Percentiles rank a stretch among this genome's conserved stretches.
phyloP scores from a whole-genome alignment of 257 asterid genomes.

The Datura wrightii region DNA sequence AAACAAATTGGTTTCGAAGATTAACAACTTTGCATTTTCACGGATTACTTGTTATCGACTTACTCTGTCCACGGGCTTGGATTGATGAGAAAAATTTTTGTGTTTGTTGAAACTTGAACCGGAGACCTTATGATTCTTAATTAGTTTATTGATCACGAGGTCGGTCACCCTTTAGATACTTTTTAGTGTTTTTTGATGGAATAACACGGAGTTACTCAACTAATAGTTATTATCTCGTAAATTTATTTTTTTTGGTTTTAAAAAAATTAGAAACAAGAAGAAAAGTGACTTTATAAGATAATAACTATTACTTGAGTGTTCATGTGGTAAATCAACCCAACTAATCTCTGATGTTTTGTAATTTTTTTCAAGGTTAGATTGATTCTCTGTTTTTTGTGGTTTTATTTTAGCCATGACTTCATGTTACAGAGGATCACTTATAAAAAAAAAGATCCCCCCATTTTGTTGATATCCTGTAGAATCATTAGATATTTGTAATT shows the following conservation, averaged over 20 bases:
- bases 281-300: too few relatives aligned
- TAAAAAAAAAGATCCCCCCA: too few relatives aligned
- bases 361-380: background rate
- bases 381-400: background rate
- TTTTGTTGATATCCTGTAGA: background rate
- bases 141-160: background rate
- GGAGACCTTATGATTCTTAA: background rate
- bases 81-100: background rate
- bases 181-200: background rate
- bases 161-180: background rate
- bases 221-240: too few relatives aligned
- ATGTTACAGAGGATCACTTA: background rate
- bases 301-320: too few relatives aligned
- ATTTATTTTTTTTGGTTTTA: too few relatives aligned
- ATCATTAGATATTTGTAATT: too few relatives aligned
- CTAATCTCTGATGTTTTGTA: background rate
- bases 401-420: background rate
- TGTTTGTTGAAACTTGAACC: background rate
- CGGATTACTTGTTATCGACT: background rate
- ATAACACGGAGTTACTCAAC: too few relatives aligned
- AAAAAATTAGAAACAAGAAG: too few relatives aligned
- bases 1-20: constrained; percentile 44
- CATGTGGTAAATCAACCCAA: too few relatives aligned
- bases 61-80: background rate
- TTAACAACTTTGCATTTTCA: background rate